Evolutionary conservation across 2,329 filamentous ascomycete genomes (phyloP), one percentile per base, ranked within the genome.

Genomic region (Eutypella sp.): DNA sequence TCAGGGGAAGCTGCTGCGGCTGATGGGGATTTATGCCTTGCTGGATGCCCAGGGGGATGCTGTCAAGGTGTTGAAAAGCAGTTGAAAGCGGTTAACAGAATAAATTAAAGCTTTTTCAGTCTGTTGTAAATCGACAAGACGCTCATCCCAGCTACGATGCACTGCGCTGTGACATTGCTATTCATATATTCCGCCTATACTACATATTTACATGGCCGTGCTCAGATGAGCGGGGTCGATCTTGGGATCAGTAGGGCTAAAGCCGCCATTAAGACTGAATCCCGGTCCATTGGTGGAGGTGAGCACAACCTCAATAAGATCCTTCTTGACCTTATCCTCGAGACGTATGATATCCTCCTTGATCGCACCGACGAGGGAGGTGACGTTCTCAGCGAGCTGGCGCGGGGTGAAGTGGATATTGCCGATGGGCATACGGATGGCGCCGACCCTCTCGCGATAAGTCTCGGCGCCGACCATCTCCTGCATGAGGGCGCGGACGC

Each of bases 401-500:
- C 93, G 84, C 3, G 93, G 90, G 6, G 89, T 88, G 69, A 95
- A 95, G 1, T 81, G 86, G 62, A 99, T 69, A 70, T 96, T 90
- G 5, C 92, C 93, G 50, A 99, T 80, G n/a, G 90, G 85, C 75
- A 97, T 80, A 48, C 91, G 78, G 45, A 99, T 81, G 24, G 93
- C 88, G 15, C 90, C 93, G 54, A 84, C 68, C 55, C 85, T 79
- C 72, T 99, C 93, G 62, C 89, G 82, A 71, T 96, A 99, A 56
- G 91, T 83, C 44, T 84, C 87, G 44, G 84, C 89, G 50, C 92
- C 90, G 13, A 89, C 82, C 68, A 96, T 82, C 55, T 92, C 88
- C 58, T 79, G 81, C 59, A 99, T 87, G 27, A 83, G 78, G n/a
- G 74, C 67, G 44, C 78, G 78, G 15, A 96, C 79, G 63, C 95